Base-by-base conservation (phyloP, 2,329 filamentous ascomycete species). In the Elsinoe fawcettii region DNA sequence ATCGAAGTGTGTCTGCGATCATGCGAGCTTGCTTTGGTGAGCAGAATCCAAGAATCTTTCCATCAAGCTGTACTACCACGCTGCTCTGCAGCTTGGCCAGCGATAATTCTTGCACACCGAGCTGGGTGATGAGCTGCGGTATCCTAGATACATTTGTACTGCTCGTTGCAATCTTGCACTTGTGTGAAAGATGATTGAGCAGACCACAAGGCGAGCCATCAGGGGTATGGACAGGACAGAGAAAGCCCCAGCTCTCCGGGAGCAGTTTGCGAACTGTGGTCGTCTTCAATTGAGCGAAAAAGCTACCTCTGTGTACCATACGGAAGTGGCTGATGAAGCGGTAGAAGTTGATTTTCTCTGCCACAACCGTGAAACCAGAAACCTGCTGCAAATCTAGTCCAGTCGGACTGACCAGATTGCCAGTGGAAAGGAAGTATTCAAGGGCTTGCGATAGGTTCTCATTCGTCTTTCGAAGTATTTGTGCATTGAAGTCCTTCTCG, bases 261-360 rank as follows among this genome's bases (percentile, higher is more conserved):
- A 97, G 75, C 64, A 99, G 77, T 72, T 97, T 99, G 75, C 93
- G 84, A 53, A 99, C 93, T 0, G 93, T 93, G 0, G 93, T 99
- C 0, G 93, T 99, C 75, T 96, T 97, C 62, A 99, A 75, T 70
- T 97, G 89, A 2, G 93, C 93, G 71, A 99, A 99, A 81, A 99
- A 99, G 69, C 90, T 93, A 78, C 93, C 93, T 84, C 93, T 85
- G 76, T 99, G 93, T 58, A 99, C 90, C 90, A 96, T 96, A 64
- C 93, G 87, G 80, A 99, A 99, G 73, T 99, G 93, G 72, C 89
- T 93, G 75, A 99, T 95, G 75, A 97, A 99, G 66, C 93, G 89
- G 67, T 95, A 84, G 71, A 97, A 99, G 75, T 99, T 99, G 70
- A 99, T 92, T 79, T 97, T 97, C 71, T 99, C 93, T 2, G 93